Evolutionary conservation across 305 asterid species (phyloP), one percentile per base, ranked within the genome.

Genomic region (Solanum chacoense): DNA sequence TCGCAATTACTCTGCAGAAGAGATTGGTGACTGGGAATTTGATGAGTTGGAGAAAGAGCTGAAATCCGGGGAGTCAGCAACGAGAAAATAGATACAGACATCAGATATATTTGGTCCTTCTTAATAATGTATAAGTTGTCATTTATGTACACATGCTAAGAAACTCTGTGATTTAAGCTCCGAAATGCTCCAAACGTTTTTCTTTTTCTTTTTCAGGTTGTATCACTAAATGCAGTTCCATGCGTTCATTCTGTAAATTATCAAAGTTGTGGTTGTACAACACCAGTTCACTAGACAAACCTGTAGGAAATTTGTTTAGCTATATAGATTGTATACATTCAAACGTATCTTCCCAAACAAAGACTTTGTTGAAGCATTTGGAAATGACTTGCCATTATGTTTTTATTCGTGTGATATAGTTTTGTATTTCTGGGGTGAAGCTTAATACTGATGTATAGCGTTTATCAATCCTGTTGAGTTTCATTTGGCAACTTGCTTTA

Each of bases 21-120:
- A 97, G 89, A 93, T 97, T 76, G 95, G 97, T 71, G 98, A 92
- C 85, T 97, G 99, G 99, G 99, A 96, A 91, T 97, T 97, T 36
- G 99, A 96, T 71, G 99, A 97, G 93, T 98, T 97, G 36, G 99
- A 97, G 91, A 94, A 84, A 91, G 99, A 94, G 93, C 90, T 97
- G 89, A 92, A 87, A 89, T 92, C 95, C 80, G 93, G 93, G 31
- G 94, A 92, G 65, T 55, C 96, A 34, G 89, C 93, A 20, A 88
- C 81, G 11, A 87, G 88, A 67, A 93, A 94, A 89, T 93, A 94
- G 91, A 65, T 76, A 8, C 37, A 63, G 63, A 37, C 71, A 72
- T 77, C 88, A 14, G 37, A 69, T 71, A 69, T 89, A 88, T 89
- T 89, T 92, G 81, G 85, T 73, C 85, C 63, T 32, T 55, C 85